phyloP scores from a whole-genome alignment of 2,329 filamentous ascomycete genomes.

The Ascochyta rabiei region DNA sequence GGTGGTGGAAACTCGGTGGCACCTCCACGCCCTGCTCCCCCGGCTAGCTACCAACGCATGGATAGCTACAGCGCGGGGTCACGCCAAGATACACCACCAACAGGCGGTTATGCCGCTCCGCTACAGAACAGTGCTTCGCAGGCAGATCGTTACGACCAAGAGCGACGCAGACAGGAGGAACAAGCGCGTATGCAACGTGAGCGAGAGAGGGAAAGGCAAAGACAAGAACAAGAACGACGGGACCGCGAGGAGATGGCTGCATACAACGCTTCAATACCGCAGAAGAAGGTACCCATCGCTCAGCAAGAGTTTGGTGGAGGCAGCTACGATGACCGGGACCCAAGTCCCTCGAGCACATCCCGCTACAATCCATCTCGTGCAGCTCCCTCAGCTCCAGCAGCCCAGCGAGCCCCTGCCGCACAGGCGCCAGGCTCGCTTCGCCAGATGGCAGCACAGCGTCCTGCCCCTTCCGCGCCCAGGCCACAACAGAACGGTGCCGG shows the following conservation, averaged over 20 bases:
- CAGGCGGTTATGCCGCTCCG: conserved; percentile 34
- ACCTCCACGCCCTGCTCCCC: conserved; percentile 55
- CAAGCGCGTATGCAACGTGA: conserved; percentile 45
- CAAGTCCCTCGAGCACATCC: conserved; percentile 55
- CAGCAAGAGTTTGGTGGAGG: conserved; percentile 86
- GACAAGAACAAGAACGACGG: conserved; percentile 52
- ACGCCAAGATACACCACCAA: conserved; percentile 42
- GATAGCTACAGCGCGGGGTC: conserved; percentile 51
- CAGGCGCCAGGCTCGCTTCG: conserved; percentile 59
- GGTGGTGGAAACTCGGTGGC: conserved; percentile 54
- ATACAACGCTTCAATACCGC: conserved; percentile 88
- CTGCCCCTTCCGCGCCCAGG: conserved; percentile 75
- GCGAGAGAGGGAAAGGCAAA: conserved; percentile 47
- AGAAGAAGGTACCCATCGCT: conserved; percentile 78
- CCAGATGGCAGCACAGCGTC: conserved; percentile 72
- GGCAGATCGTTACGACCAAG: conserved; percentile 39
- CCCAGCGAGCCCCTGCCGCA: conserved; percentile 52
- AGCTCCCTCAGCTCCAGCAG: conserved; percentile 76
- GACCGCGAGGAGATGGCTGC: conserved; percentile 76
- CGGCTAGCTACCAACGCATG: conserved; percentile 50
- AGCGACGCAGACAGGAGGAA: conserved; percentile 48
- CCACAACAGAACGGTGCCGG: conserved; percentile 42
- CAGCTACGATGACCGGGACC: conserved; percentile 54
- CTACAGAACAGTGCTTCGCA: conserved; percentile 43
- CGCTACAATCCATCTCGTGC: conserved; percentile 87